phyloP scores from a whole-genome alignment of 305 asterid species.

The Solanum aculeatissimum region DNA sequence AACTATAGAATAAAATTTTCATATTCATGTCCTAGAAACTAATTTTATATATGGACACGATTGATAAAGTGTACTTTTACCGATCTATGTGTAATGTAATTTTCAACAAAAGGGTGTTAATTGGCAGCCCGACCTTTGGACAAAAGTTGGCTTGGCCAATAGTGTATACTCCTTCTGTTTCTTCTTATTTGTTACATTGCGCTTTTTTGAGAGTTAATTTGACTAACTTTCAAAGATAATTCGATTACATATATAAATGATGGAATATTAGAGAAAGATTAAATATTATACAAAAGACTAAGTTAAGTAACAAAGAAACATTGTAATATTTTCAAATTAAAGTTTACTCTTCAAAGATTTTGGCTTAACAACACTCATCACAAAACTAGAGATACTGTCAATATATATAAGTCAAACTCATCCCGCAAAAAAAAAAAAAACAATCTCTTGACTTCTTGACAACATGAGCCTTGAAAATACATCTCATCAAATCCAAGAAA shows the following conservation, averaged over 20 bases:
- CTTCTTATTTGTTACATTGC: too few species aligned
- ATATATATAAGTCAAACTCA: background rate
- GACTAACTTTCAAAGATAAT: too few species aligned
- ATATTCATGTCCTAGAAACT: background rate
- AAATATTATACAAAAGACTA: background rate
- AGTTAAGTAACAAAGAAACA: background rate
- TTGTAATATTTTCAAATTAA: background rate
- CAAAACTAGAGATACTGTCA: background rate
- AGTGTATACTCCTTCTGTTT: background rate
- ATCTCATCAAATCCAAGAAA: conserved; percentile 27
- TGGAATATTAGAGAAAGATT: background rate
- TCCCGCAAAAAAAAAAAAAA: background rate
- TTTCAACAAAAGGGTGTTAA: background rate
- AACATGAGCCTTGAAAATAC: background rate
- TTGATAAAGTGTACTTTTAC: background rate
- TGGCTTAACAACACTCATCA: background rate
- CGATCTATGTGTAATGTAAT: background rate
- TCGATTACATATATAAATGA: background rate
- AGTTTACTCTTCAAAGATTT: background rate
- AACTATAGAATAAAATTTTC: background rate
- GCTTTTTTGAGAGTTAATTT: too few species aligned
- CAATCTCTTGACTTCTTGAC: background rate
- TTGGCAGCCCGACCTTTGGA: background rate
- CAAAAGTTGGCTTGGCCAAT: background rate
- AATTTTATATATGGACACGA: background rate